Evolutionary conservation across 2,329 filamentous ascomycete species (phyloP).

Genomic region (Aureobasidium zeae): DNA sequence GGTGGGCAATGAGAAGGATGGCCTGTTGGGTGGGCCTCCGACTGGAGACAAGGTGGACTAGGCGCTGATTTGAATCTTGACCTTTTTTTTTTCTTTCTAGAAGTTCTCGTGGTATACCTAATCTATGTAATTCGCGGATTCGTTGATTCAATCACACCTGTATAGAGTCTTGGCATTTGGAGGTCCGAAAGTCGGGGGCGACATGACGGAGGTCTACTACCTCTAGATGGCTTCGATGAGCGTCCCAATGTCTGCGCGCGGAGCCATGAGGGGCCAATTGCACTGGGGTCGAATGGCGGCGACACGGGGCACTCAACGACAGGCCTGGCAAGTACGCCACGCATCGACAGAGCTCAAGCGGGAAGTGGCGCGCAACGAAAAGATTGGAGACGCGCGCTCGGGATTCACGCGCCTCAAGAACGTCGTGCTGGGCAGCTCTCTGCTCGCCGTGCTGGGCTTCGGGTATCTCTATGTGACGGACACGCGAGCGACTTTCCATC

Average conservation of each 20-base stretch:
- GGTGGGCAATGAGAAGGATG: conserved; percentile 59
- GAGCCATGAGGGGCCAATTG: conserved; percentile 15
- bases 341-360: conserved; percentile 13
- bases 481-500: conserved; percentile 45
- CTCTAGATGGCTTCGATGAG: neutral
- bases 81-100: neutral
- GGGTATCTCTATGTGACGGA: conserved; percentile 46
- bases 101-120: conserved; percentile 7
- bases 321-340: neutral
- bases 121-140: neutral
- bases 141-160: neutral
- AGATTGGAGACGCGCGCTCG: conserved; percentile 27
- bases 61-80: neutral
- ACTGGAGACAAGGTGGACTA: conserved; percentile 24
- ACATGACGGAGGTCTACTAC: neutral
- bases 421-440: conserved; percentile 44
- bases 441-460: conserved; percentile 39
- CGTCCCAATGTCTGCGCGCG: neutral
- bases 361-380: conserved; percentile 9
- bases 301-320: neutral
- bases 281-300: conserved; percentile 7
- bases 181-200: conserved; percentile 1
- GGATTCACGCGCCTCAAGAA: conserved; percentile 40
- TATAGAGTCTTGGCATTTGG: conserved; percentile 9
- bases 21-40: conserved; percentile 43